Conservation (phyloP, 1,139 yeast genomes). For the Pichia cactophila region DNA sequence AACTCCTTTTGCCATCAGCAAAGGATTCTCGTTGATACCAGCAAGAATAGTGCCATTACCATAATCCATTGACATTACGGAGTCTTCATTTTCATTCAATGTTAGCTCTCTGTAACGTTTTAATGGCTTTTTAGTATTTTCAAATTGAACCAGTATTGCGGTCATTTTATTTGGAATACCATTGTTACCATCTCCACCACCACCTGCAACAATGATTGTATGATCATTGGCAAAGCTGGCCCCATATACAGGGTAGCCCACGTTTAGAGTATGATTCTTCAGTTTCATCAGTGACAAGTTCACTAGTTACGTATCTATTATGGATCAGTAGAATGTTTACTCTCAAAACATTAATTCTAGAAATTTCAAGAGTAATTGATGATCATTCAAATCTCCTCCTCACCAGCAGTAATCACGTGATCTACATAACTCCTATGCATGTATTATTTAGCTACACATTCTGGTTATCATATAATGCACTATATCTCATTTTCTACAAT, state of each 20-base stretch:
- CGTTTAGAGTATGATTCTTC: slow-evolving; percentile 33
- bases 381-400: no score
- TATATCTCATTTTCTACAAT: not conserved
- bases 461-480: not conserved
- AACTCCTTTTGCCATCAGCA: slow-evolving; percentile 49
- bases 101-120: slow-evolving; percentile 58
- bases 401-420: not conserved
- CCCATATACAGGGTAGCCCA: slow-evolving; percentile 79
- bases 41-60: slow-evolving; percentile 49
- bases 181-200: slow-evolving; percentile 88
- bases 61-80: slow-evolving; percentile 65
- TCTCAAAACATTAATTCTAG: not conserved
- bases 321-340: no score
- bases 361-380: not conserved
- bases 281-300: slow-evolving; percentile 13
- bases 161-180: slow-evolving; percentile 84
- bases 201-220: slow-evolving; percentile 74
- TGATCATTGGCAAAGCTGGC: slow-evolving; percentile 60
- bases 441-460: not conserved
- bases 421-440: no score
- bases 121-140: slow-evolving; percentile 45
- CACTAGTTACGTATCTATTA: no score
- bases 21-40: slow-evolving; percentile 66
- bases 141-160: slow-evolving; percentile 54
- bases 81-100: slow-evolving; percentile 57